Base-by-base conservation (phyloP, 2,329 filamentous ascomycete species). In the Gaeumannomyces tritici region DNA sequence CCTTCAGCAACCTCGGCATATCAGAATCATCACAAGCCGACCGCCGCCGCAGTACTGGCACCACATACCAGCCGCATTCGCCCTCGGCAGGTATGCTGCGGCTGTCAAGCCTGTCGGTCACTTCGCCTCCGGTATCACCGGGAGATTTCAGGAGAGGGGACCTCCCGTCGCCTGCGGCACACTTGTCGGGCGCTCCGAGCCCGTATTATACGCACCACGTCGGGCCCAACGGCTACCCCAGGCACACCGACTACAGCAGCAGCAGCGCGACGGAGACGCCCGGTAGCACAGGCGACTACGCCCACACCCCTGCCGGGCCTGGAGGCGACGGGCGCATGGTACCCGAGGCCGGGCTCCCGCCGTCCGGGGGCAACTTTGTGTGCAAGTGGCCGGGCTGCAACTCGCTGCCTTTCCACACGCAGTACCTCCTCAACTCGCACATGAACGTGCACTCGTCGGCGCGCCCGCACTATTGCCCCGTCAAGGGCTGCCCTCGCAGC, bases 391-490 rank as follows among this genome's bases (percentile, higher is more conserved):
- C 79, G 9, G 88, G 87, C 11, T 95, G 90, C 72, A 89, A 73
- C 51, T 89, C 90, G 1, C 74, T 80, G 33, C 86, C 90, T 0
- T 95, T 95, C 67, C 88, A 91, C 69, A 95, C 90, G 0, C 85
- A 87, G 68, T 87, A 87, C 74, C 79, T 93, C 12, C 77, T 93
- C 27, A 93, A 91, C 72, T 93, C 90, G 0, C 90, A 93, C 70
- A 85, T 87, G 61, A 89, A 89, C 66, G 86, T 89, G 4, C 86
- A 89, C 72, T 89, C 86, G 2, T 84, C 83, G 2, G 81, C 78
- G 27, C 78, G 86, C 33, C 86, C 86, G 9, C 86, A 89, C 69
- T 89, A 88, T 66, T 89, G 86, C 65, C 79, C 83, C 0, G 83
- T 88, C 0, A 77, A 79, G 59, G 83, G 81, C 0, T 89, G 86